These are phyloP conservation scores for Collybia nuda DNA, from an alignment of 768 basidiomycete genomes.

Conservation along the genomic window DNA sequence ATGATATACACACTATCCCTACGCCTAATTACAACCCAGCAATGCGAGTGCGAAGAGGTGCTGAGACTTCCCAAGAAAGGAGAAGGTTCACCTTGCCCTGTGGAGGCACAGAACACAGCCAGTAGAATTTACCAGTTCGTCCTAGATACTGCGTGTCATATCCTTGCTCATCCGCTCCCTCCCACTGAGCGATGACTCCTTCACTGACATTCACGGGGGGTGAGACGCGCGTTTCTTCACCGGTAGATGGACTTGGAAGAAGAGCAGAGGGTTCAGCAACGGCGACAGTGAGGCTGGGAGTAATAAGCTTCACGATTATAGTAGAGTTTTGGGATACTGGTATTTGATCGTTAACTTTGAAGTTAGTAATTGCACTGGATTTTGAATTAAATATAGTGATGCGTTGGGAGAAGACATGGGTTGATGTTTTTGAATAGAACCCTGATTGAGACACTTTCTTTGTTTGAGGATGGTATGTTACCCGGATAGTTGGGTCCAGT, in stretches of 20 bases:
- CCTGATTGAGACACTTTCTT: slow-evolving; percentile 25
- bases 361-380: slow-evolving; percentile 4
- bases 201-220: not conserved
- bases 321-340: slow-evolving; percentile 6
- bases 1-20: no score
- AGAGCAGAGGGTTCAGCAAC: no score
- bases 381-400: slow-evolving; percentile 16
- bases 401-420: slow-evolving; percentile 9
- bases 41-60: slow-evolving; percentile 22
- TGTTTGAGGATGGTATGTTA: slow-evolving; percentile 36
- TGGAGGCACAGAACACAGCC: slow-evolving; percentile 28
- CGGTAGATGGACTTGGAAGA: not conserved
- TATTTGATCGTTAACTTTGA: slow-evolving; percentile 13
- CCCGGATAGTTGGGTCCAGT: slow-evolving; percentile 36
- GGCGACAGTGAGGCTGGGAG: not conserved
- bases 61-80: slow-evolving; percentile 35
- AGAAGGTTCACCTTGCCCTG: slow-evolving; percentile 30
- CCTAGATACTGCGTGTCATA: slow-evolving; percentile 25
- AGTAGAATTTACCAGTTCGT: slow-evolving; percentile 30
- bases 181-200: slow-evolving; percentile 6
- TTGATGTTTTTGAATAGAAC: not conserved
- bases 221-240: not conserved
- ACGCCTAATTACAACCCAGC: slow-evolving; percentile 11
- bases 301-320: slow-evolving; percentile 2
- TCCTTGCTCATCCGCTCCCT: not conserved